A percentile compares a stretch with the other conserved stretches of the same genome.
Evolutionary conservation across 306 rosid genomes (phyloP).

Genomic region (Casuarina glauca): DNA sequence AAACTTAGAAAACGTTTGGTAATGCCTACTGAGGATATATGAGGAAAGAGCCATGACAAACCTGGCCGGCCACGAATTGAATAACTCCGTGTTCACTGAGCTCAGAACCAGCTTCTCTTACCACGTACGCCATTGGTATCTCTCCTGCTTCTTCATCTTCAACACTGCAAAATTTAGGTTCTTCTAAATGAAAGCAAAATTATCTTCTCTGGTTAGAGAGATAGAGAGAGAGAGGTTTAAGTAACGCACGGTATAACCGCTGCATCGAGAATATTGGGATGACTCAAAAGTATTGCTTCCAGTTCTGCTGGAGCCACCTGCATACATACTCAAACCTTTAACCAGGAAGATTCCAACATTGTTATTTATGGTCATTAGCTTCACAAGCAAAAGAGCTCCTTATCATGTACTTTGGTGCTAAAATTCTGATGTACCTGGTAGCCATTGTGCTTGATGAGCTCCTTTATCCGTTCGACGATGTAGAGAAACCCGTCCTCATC

Average conservation of each 20-base stretch:
- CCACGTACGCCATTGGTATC: constrained; percentile 92
- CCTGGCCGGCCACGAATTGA: constrained; percentile 81
- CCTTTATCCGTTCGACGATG: constrained; percentile 77
- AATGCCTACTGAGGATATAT: not conserved
- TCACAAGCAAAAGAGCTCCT: no score
- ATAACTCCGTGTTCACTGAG: constrained; percentile 72
- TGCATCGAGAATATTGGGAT: constrained; percentile 73
- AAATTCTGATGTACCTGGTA: constrained; percentile 59
- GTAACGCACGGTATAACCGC: constrained; percentile 80
- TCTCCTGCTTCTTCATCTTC: constrained; percentile 87
- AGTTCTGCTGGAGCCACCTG: constrained; percentile 97
- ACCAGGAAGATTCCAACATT: not conserved
- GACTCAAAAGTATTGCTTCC: constrained; percentile 78
- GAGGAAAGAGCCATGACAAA: constrained; percentile 18
- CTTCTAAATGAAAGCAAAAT: not conserved
- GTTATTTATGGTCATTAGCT: no score
- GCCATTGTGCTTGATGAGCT: constrained; percentile 88
- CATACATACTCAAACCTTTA: constrained; percentile 20
- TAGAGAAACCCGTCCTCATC: constrained; percentile 67
- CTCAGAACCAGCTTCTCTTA: constrained; percentile 48
- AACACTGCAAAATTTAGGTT: constrained; percentile 39
- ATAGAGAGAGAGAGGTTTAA: not conserved
- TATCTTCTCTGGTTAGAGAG: not conserved
- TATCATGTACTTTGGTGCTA: not conserved
- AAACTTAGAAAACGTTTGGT: not conserved